Evolutionary conservation across 768 basidiomycete genomes (phyloP).

Genomic region (Trametes elegans): DNA sequence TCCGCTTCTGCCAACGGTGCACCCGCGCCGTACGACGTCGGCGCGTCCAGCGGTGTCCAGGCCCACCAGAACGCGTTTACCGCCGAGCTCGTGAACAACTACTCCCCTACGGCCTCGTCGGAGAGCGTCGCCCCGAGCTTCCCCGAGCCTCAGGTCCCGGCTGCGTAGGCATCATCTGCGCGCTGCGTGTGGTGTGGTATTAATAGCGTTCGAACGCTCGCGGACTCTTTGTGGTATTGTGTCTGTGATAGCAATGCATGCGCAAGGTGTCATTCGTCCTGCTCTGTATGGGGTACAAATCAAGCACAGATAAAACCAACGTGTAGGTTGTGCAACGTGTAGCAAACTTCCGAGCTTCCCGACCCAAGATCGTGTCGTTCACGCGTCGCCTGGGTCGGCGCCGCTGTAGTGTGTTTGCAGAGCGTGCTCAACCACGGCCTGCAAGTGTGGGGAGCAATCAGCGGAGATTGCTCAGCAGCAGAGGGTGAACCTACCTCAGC

Average conservation of each 20-base stretch:
- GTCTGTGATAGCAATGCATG: background rate
- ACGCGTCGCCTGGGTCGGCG: background rate
- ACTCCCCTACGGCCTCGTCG: constrained; percentile 11
- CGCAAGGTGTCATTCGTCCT: background rate
- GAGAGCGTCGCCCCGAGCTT: constrained; percentile 32
- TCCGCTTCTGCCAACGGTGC: background rate
- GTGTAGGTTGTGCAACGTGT: constrained; percentile 4
- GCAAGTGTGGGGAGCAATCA: background rate
- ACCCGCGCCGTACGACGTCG: constrained; percentile 15
- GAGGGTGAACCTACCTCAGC: background rate
- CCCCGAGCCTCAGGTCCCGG: constrained; percentile 36
- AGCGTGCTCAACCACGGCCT: constrained; percentile 1
- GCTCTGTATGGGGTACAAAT: background rate
- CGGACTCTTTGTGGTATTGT: background rate
- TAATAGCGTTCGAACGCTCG: background rate
- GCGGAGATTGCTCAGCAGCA: background rate
- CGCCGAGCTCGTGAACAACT: constrained; percentile 19
- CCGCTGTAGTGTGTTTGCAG: background rate
- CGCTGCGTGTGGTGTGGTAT: background rate
- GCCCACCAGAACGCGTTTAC: constrained; percentile 17
- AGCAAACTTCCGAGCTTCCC: background rate
- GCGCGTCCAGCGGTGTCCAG: constrained; percentile 19
- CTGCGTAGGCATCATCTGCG: background rate
- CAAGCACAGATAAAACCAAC: constrained; percentile 1
- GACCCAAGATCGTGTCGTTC: background rate